A percentile compares a stretch with the other conserved stretches of the same genome.
Evolutionary conservation across 768 basidiomycete species (phyloP).

Genomic region (Pholiota microspora): DNA sequence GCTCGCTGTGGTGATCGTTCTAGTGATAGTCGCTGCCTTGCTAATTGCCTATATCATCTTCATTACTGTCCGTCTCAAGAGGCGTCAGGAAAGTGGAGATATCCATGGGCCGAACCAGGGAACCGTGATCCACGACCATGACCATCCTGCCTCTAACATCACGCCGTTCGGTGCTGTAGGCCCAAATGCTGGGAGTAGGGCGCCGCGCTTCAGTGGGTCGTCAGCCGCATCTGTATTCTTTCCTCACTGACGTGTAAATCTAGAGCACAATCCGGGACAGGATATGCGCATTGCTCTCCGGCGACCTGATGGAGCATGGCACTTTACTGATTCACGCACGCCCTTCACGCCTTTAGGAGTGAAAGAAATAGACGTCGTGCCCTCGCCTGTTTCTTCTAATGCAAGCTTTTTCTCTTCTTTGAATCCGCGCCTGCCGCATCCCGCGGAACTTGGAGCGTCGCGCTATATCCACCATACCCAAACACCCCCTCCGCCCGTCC

Average conservation of each 20-base stretch:
- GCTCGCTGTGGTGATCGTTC: conserved; percentile 27
- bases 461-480: background rate
- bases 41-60: conserved; percentile 29
- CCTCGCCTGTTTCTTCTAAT: conserved; percentile 8
- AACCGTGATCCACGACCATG: conserved; percentile 23
- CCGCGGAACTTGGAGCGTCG: background rate
- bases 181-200: conserved; percentile 21
- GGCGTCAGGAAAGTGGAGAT: conserved; percentile 21
- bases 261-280: conserved; percentile 50
- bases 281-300: conserved; percentile 60
- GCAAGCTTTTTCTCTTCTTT: background rate
- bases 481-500: background rate
- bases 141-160: conserved; percentile 39
- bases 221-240: background rate
- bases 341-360: conserved; percentile 39
- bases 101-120: conserved; percentile 27
- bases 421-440: background rate
- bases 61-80: conserved; percentile 32
- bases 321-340: conserved; percentile 41
- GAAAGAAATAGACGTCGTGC: conserved; percentile 32
- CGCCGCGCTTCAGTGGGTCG: conserved; percentile 39
- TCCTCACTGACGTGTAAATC: background rate
- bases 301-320: conserved; percentile 54
- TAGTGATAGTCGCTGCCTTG: conserved; percentile 27
- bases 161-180: conserved; percentile 38